These are phyloP conservation scores for Boletus rubescentipes DNA, from an alignment of 768 basidiomycete genomes.

Conservation along the genomic window DNA sequence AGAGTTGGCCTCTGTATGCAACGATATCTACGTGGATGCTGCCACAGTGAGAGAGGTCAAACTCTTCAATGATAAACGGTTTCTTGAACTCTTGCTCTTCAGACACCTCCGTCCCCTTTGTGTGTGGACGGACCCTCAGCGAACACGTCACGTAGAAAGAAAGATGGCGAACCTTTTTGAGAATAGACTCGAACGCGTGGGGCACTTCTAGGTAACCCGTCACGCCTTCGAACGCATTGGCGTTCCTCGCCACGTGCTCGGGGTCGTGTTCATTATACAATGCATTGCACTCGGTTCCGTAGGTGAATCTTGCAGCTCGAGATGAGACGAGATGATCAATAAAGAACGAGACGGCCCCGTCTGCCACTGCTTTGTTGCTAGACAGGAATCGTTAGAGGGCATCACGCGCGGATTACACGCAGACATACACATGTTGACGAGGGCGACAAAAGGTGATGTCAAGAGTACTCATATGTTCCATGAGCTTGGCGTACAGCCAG, in stretches of 20 bases:
- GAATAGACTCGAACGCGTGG: conserved; percentile 9
- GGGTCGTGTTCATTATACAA: conserved; percentile 7
- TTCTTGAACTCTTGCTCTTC: conserved; percentile 18
- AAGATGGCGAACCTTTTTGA: conserved; percentile 3
- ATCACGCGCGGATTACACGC: neutral
- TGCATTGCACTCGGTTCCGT: conserved; percentile 16
- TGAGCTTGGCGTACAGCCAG: conserved; percentile 9
- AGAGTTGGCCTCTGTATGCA: conserved; percentile 9
- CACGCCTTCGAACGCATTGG: conserved; percentile 8
- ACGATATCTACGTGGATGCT: conserved; percentile 16
- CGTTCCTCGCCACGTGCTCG: conserved; percentile 5
- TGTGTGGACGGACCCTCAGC: neutral
- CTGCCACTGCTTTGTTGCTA: conserved; percentile 18
- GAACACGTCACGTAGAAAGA: neutral
- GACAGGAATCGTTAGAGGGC: neutral
- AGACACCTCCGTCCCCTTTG: conserved; percentile 11
- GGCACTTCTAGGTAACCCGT: conserved; percentile 10
- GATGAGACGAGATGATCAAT: conserved; percentile 13
- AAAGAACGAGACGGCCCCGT: conserved; percentile 13
- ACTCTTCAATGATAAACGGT: conserved; percentile 13
- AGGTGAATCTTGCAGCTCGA: conserved; percentile 12
- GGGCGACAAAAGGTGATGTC: conserved; percentile 12
- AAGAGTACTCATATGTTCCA: conserved; percentile 9
- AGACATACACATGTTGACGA: conserved; percentile 14
- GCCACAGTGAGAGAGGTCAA: conserved; percentile 13